Evolutionary conservation across 2,329 filamentous ascomycete species (phyloP).

Genomic region (Colletotrichum sp.): DNA sequence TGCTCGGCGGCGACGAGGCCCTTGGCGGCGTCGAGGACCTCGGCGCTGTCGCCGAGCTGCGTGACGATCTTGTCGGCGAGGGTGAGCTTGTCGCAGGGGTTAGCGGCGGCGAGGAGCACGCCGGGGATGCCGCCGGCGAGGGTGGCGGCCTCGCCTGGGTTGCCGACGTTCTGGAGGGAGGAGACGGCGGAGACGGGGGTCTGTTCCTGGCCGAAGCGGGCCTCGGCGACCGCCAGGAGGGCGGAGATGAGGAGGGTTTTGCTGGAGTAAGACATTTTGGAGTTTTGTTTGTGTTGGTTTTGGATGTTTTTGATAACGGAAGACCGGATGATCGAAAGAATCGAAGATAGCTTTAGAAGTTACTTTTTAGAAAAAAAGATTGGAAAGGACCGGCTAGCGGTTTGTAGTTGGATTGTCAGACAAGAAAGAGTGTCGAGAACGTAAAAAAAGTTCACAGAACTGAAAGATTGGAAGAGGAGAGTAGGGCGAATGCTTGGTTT

Average conservation of each 20-base stretch:
- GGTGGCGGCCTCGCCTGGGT: constrained; percentile 65
- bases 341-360: not conserved
- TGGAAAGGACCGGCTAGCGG: constrained; percentile 24
- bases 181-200: constrained; percentile 58
- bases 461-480: constrained; percentile 32
- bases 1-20: constrained; percentile 71
- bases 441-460: constrained; percentile 44
- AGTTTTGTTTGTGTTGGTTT: not conserved
- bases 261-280: constrained; percentile 48
- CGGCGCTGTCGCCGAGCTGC: constrained; percentile 62
- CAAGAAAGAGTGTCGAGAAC: constrained; percentile 29
- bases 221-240: constrained; percentile 50
- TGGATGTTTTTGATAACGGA: not conserved
- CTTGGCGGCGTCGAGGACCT: constrained; percentile 65
- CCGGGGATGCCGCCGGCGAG: constrained; percentile 67
- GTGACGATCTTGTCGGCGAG: constrained; percentile 69
- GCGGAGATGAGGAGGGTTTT: constrained; percentile 43
- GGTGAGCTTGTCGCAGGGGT: constrained; percentile 70
- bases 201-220: constrained; percentile 70
- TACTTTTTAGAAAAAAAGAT: constrained; percentile 12
- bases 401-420: constrained; percentile 16
- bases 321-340: constrained; percentile 7
- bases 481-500: constrained; percentile 25
- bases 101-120: constrained; percentile 67
- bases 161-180: constrained; percentile 58